phyloP scores from a whole-genome alignment of 164 flowering plant genomes.

The Magnolia officinalis region DNA sequence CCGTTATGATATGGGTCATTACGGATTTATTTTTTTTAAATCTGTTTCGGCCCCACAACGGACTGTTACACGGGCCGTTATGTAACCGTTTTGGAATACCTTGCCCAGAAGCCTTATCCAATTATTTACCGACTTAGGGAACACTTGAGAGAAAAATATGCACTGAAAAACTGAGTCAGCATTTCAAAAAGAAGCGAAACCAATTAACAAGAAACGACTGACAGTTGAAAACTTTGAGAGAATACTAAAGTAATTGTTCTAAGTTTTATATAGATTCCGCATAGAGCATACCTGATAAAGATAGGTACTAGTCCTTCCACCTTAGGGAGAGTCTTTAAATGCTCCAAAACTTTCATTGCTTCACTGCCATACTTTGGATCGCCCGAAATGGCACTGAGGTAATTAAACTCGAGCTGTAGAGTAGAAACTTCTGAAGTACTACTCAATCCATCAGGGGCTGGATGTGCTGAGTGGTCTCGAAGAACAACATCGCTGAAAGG shows the following conservation, averaged over 20 bases:
- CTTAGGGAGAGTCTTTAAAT: constrained; percentile 76
- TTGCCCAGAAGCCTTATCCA: too few species aligned
- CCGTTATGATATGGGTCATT: too few species aligned
- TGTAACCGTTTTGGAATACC: too few species aligned
- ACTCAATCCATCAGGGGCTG: constrained; percentile 90
- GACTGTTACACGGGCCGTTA: too few species aligned
- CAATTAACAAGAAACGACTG: too few species aligned
- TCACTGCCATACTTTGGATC: constrained; percentile 71
- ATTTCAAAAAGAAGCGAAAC: too few species aligned
- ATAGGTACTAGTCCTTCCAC: constrained; percentile 95
- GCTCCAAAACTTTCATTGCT: constrained; percentile 92
- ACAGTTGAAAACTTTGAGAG: not conserved
- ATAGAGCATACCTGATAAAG: constrained; percentile 63
- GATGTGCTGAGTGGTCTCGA: constrained; percentile 67
- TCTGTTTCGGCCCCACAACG: too few species aligned
- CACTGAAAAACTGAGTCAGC: too few species aligned
- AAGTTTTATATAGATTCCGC: constrained; percentile 4
- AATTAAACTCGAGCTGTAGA: constrained; percentile 92
- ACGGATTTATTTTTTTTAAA: too few species aligned
- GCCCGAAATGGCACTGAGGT: constrained; percentile 77
- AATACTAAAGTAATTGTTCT: not conserved
- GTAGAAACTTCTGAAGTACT: constrained; percentile 94
- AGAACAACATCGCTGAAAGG: constrained; percentile 92
- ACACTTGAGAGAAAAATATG: too few species aligned
- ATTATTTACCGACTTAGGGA: too few species aligned